Base-by-base conservation (phyloP, 2,329 filamentous ascomycete genomes). In the Fusarium dlaminii region DNA sequence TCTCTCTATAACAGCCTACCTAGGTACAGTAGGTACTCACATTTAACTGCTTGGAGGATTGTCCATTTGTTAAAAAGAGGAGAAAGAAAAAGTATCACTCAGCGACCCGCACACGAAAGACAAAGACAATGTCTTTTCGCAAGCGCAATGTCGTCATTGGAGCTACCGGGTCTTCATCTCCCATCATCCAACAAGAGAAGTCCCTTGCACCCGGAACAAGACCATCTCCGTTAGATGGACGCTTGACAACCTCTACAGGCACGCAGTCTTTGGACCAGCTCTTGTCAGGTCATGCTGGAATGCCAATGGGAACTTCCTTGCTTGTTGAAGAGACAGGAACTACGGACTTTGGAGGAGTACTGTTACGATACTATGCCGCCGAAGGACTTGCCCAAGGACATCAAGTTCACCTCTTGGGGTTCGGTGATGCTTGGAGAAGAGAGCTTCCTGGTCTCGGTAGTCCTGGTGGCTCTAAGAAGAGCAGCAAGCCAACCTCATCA, bases 321-420 rank as follows among this genome's bases (percentile, higher is more conserved):
- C 84, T 99, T 10, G 85, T 98, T 37, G 94, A 96, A 80, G 96
- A 99, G 79, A 92, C 91, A 65, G 96, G 96, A 0, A 98, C 96
- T 2, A 99, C 96, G 0, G 96, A 99, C 81, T 99, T 97, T 84
- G 91, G 94, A 1, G 94, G 95, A 5, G 90, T 94, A 32, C 84
- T 98, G 66, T 83, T 98, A 49, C 90, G 93, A 63, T 98, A 96
- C 81, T 99, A 94, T 83, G 96, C 95, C 2, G 95, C 96, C 0
- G 95, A 99, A 83, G 96, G 96, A 5, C 89, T 98, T 8, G 90
- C 97, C 11, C 96, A 99, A 80, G 95, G 94, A 3, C 96, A 99
- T 79, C 89, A 91, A 65, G 90, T 99, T 57, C 95, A 98, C 82
- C 90, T 97, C 8, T 87, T 98, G 42, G 96, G 95, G 5, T 87